A percentile compares a stretch with the other conserved stretches of the same genome.
Conservation (phyloP, 1,139 yeast genomes). For the Suhomyces choctaworum region DNA sequence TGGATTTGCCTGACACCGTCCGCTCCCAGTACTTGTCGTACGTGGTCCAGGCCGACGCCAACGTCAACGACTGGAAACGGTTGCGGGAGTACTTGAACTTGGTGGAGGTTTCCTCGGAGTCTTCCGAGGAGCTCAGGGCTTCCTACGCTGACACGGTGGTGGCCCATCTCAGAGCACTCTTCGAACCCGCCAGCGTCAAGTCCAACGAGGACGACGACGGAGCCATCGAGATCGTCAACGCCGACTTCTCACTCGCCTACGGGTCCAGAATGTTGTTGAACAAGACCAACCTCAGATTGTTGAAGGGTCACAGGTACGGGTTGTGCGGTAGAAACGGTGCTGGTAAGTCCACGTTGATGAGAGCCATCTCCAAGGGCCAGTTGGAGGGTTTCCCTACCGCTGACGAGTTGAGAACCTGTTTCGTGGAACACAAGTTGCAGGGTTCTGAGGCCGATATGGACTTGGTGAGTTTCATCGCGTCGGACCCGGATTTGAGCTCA, state of each 20-base stretch:
- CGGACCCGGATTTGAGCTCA: conserved; percentile 74
- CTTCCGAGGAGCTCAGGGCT: conserved; percentile 40
- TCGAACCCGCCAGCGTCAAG: conserved; percentile 61
- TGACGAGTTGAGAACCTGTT: conserved; percentile 85
- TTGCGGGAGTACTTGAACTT: conserved; percentile 56
- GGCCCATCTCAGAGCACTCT: conserved; percentile 59
- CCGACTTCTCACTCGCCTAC: conserved; percentile 93
- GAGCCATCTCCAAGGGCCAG: conserved; percentile 96
- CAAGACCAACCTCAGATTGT: conserved; percentile 81
- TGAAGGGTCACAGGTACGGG: conserved; percentile 97
- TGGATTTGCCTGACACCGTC: conserved; percentile 32
- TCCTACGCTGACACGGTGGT: conserved; percentile 50
- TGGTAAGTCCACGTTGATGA: conserved; percentile 96
- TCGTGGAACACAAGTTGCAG: conserved; percentile 95
- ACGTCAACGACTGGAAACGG: conserved; percentile 88
- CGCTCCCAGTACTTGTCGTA: conserved; percentile 52
- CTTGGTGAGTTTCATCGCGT: conserved; percentile 83
- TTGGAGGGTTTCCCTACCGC: conserved; percentile 96
- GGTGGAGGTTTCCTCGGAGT: conserved; percentile 37
- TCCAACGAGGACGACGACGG: conserved; percentile 51
- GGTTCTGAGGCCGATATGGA: conserved; percentile 94
- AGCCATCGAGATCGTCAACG: conserved; percentile 79
- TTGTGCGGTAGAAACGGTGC: conserved; percentile 99
- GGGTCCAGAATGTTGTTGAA: conserved; percentile 96
- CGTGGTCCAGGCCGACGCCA: conserved; percentile 69